Base-by-base conservation (phyloP, 225 moss, liverwort and hornwort species). In the Polytrichum commune region DNA sequence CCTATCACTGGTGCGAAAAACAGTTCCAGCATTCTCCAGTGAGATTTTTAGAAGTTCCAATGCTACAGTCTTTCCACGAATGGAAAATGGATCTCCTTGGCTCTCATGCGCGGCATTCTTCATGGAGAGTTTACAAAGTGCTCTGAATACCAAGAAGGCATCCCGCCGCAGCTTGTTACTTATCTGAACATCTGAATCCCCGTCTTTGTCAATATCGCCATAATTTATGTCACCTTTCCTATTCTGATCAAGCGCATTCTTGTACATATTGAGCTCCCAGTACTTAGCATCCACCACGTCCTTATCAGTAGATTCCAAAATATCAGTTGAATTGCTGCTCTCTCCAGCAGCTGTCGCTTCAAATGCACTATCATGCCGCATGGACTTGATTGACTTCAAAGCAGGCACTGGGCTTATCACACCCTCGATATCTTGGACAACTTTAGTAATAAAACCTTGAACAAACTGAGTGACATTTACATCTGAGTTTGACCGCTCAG, bases 1-100 rank as follows among this genome's bases (percentile, higher is more conserved):
- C 98, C 98, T 99, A 75, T 99, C 98, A 85, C 95, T 99, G 29
- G 98, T 99, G 61, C 98, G 98, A 75, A 99, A 99, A 61, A 99
- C 85, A 70, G 93, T 84, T 70, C 98, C 98, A 54, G 98, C 95
- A 89, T 99, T 99, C 79, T 99, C 98, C 69, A 99, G 72, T 74
- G 95, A 75, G 72, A 99, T 99, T 82, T 99, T 99, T 66, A 99
- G 76, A 68, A 99, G 72, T 86, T 95, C 98, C 82, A 99, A 80
- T 46, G 98, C 90, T 57, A 99, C 90, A 53, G 93, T 90, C 83
- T 99, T 99, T 70, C 98, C 98, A 33, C 98, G 98, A 73, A 99
- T 76, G 19, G 98, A 95, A 73, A 93, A 95, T 64, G 91, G 95
- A 86, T 99, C 98, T 53, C 79, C 90, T 60, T 83, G 79, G 29